Percentiles rank a stretch among this genome's conserved stretches.
These are phyloP conservation scores for Coniella lustricola DNA, from an alignment of 2,329 filamentous ascomycete genomes.

Conservation along the genomic window DNA sequence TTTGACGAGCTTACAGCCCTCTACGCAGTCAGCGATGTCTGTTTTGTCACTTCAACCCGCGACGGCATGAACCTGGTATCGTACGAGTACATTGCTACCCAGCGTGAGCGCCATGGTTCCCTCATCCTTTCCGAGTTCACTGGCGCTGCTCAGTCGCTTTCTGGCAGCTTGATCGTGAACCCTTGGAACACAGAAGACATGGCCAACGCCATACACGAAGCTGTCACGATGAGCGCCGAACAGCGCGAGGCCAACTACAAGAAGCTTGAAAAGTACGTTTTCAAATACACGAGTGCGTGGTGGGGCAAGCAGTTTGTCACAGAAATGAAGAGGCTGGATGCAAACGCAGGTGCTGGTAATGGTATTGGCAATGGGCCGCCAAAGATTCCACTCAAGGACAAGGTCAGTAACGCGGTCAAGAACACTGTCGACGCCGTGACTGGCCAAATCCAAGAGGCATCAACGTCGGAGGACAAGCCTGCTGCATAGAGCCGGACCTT, in stretches of 20 bases:
- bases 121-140: slow-evolving; percentile 97
- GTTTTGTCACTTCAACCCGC: slow-evolving; percentile 87
- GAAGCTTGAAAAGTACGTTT: slow-evolving; percentile 90
- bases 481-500: neutral
- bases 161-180: slow-evolving; percentile 90
- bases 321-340: slow-evolving; percentile 58
- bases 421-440: slow-evolving; percentile 10
- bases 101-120: slow-evolving; percentile 81
- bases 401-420: slow-evolving; percentile 11
- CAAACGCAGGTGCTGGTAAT: slow-evolving; percentile 20
- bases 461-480: slow-evolving; percentile 3
- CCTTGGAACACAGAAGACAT: slow-evolving; percentile 98
- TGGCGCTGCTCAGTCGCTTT: slow-evolving; percentile 88
- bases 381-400: slow-evolving; percentile 16
- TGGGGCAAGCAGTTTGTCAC: slow-evolving; percentile 92
- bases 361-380: slow-evolving; percentile 11
- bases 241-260: slow-evolving; percentile 80
- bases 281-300: slow-evolving; percentile 96
- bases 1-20: slow-evolving; percentile 93
- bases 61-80: slow-evolving; percentile 99
- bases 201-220: slow-evolving; percentile 86
- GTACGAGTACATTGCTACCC: slow-evolving; percentile 95
- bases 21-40: slow-evolving; percentile 87
- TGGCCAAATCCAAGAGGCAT: slow-evolving; percentile 6
- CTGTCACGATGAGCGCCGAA: slow-evolving; percentile 93